phyloP scores from a whole-genome alignment of 208 protist species.

The Trypanosoma caninum region DNA sequence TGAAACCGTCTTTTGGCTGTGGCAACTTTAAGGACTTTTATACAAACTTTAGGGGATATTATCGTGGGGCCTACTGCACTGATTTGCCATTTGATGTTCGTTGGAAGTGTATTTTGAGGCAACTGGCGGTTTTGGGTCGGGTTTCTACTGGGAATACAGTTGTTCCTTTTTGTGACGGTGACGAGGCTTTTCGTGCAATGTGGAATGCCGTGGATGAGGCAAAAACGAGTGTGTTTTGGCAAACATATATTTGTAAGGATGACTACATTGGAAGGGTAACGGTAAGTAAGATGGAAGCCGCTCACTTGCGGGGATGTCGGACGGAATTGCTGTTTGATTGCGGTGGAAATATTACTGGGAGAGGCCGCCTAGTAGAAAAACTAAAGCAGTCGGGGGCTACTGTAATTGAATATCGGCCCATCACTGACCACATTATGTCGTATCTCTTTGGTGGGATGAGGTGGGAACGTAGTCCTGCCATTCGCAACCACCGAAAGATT shows the following conservation, averaged over 20 bases:
- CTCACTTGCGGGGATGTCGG: slow-evolving; percentile 62
- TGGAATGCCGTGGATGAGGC: slow-evolving; percentile 86
- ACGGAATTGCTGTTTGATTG: slow-evolving; percentile 89
- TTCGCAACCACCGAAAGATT: slow-evolving; percentile 92
- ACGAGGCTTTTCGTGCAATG: slow-evolving; percentile 71
- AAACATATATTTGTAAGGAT: slow-evolving; percentile 94
- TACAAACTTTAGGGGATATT: neutral
- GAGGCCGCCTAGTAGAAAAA: slow-evolving; percentile 55
- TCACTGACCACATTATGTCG: slow-evolving; percentile 63
- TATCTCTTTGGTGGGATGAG: slow-evolving; percentile 74
- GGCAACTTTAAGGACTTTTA: slow-evolving; percentile 4
- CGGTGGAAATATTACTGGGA: slow-evolving; percentile 88
- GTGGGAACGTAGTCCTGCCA: slow-evolving; percentile 72
- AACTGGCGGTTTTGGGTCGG: slow-evolving; percentile 59
- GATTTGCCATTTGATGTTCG: slow-evolving; percentile 61
- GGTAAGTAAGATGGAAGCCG: slow-evolving; percentile 60
- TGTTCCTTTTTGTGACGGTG: slow-evolving; percentile 68
- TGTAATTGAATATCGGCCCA: slow-evolving; percentile 83
- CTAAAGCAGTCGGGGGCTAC: slow-evolving; percentile 66
- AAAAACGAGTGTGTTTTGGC: slow-evolving; percentile 71
- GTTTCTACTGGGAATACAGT: slow-evolving; percentile 66
- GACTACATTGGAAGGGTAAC: slow-evolving; percentile 78
- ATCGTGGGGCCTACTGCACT: slow-evolving; percentile 16
- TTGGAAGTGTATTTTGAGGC: slow-evolving; percentile 65
- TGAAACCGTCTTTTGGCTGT: no score